Base-by-base conservation (phyloP, 2,329 filamentous ascomycete genomes). In the Nemania sp. region DNA sequence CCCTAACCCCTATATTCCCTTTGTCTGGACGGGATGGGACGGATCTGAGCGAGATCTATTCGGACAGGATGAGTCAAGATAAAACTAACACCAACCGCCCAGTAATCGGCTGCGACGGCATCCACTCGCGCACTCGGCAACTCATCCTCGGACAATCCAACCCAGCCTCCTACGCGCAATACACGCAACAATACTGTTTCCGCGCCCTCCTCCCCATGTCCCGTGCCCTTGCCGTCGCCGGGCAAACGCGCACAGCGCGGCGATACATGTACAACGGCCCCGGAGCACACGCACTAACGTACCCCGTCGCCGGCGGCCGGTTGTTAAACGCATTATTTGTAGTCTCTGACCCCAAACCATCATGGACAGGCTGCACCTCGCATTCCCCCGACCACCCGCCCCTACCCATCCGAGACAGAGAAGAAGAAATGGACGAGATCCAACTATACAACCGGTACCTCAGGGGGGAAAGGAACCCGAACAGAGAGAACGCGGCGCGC, bases 61-160 rank as follows among this genome's bases (percentile, higher is more conserved):
- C n/a, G n/a, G n/a, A n/a, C n/a, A n/a, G n/a, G n/a, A n/a, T n/a
- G n/a, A n/a, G n/a, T n/a, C n/a, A n/a, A n/a, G n/a, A n/a, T n/a
- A n/a, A n/a, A n/a, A n/a, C n/a, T n/a, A n/a, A n/a, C n/a, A n/a
- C n/a, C n/a, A n/a, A n/a, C n/a, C n/a, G n/a, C n/a, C 3, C 2
- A 68, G 78, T 84, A 0, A 73, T 88, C 51, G 84, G 81, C 5
- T 85, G 82, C 64, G 85, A 88, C 67, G 85, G 85, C 0, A 84
- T 88, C 63, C 83, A 83, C 64, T 83, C 80, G 0, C 71, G 73
- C 3, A 74, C 80, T 2, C 73, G 85, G 6, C 65, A 77, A 24
- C 65, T 81, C 12, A 66, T 88, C 5, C 70, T 86, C 2, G 80
- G 79, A 0, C 64, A 73, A 2, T 68, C 72, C 19, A 67, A 76